These are phyloP conservation scores for Botrytis fabae DNA, from an alignment of 2,329 filamentous ascomycete genomes.

Conservation along the genomic window DNA sequence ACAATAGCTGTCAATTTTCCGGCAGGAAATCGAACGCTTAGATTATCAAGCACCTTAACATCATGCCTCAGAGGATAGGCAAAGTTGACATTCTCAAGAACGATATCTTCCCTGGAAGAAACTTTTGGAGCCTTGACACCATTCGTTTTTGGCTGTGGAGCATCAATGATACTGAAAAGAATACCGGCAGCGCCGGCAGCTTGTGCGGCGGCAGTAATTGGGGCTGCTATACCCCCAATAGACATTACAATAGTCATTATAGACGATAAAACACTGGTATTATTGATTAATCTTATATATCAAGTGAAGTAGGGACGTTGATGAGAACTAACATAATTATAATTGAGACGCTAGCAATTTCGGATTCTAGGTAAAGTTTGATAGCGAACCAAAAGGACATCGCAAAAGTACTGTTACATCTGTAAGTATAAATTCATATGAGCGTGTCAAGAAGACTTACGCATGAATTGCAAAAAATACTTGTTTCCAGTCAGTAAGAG, in stretches of 20 bases:
- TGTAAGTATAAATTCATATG: neutral
- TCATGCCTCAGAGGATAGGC: slow-evolving; percentile 68
- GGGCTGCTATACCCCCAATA: slow-evolving; percentile 57
- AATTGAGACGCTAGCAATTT: slow-evolving; percentile 50
- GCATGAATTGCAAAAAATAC: slow-evolving; percentile 20
- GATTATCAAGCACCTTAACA: slow-evolving; percentile 60
- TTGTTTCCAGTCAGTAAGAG: neutral
- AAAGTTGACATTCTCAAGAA: slow-evolving; percentile 66
- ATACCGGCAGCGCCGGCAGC: slow-evolving; percentile 43
- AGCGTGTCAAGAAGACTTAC: slow-evolving; percentile 19
- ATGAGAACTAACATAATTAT: slow-evolving; percentile 53
- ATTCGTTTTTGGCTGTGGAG: slow-evolving; percentile 42
- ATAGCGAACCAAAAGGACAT: slow-evolving; percentile 65
- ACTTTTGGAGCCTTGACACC: slow-evolving; percentile 52
- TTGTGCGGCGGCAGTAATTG: slow-evolving; percentile 52
- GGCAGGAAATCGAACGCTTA: slow-evolving; percentile 59
- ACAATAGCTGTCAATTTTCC: slow-evolving; percentile 74
- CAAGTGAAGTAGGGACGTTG: neutral
- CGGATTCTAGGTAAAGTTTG: slow-evolving; percentile 47
- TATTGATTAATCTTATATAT: slow-evolving; percentile 38
- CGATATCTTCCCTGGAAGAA: slow-evolving; percentile 54
- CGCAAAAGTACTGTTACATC: slow-evolving; percentile 51
- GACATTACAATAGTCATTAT: slow-evolving; percentile 48
- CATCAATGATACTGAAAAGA: slow-evolving; percentile 43
- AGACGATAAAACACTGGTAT: slow-evolving; percentile 47